These are phyloP conservation scores for Cladosporium sp. DNA, from an alignment of 2,329 filamentous ascomycete species.

Conservation along the genomic window DNA sequence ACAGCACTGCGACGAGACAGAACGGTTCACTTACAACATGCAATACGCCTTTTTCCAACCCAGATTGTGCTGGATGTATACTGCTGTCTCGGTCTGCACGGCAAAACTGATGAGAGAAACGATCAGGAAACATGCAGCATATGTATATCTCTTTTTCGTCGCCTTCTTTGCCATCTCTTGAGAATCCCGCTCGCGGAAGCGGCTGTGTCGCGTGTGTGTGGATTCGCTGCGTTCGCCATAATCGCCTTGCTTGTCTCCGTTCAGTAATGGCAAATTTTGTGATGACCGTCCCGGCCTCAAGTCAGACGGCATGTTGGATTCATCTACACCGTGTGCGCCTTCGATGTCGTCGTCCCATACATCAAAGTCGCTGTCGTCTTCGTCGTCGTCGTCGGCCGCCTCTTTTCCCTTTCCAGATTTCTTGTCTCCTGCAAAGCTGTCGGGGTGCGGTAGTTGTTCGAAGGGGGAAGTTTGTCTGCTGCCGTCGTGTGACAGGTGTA, in stretches of 20 bases:
- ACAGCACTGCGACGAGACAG: not conserved
- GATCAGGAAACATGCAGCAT: slow-evolving; percentile 75
- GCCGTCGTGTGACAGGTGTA: slow-evolving; percentile 24
- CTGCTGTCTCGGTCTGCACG: slow-evolving; percentile 89
- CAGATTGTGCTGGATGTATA: slow-evolving; percentile 87
- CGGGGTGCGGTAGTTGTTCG: slow-evolving; percentile 22
- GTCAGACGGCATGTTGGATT: slow-evolving; percentile 44
- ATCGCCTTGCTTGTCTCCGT: slow-evolving; percentile 34
- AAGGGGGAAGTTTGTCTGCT: slow-evolving; percentile 29
- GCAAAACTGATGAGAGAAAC: slow-evolving; percentile 83
- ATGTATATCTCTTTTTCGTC: slow-evolving; percentile 76
- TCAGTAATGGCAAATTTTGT: slow-evolving; percentile 49
- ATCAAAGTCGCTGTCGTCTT: slow-evolving; percentile 36
- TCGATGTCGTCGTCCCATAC: slow-evolving; percentile 39
- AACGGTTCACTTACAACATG: slow-evolving; percentile 57
- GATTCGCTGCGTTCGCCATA: slow-evolving; percentile 6
- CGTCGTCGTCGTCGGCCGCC: slow-evolving; percentile 12
- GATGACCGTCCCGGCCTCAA: slow-evolving; percentile 36
- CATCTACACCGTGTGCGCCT: slow-evolving; percentile 19
- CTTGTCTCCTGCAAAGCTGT: slow-evolving; percentile 6
- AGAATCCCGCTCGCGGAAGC: slow-evolving; percentile 70
- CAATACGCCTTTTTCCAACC: slow-evolving; percentile 98
- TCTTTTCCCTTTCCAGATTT: slow-evolving; percentile 11
- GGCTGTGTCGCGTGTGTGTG: slow-evolving; percentile 3
- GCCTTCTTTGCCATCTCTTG: slow-evolving; percentile 56